phyloP scores from a whole-genome alignment of 176 grass and related monocot species.

The Pontederia crassipes region DNA sequence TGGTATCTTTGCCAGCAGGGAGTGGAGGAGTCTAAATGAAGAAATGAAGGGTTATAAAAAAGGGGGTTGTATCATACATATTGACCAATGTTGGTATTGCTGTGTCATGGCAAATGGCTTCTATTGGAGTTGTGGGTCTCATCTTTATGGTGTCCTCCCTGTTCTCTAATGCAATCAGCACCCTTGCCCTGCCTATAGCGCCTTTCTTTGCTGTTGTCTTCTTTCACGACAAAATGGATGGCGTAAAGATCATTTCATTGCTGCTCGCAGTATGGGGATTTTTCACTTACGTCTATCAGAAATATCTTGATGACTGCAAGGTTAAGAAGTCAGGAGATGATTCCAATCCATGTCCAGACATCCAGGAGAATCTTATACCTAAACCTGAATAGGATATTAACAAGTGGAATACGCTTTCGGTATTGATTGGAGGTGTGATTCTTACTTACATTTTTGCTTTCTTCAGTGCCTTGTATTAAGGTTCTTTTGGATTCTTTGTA shows the following conservation, averaged over 20 bases:
- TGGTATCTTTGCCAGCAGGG: slow-evolving; percentile 63
- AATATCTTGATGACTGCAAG: slow-evolving; percentile 62
- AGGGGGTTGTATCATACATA: slow-evolving; percentile 66
- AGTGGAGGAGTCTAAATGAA: slow-evolving; percentile 59
- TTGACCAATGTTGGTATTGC: slow-evolving; percentile 67
- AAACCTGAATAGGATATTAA: too few species aligned
- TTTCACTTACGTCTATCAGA: slow-evolving; percentile 56
- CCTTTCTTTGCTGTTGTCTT: slow-evolving; percentile 71
- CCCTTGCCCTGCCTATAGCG: slow-evolving; percentile 53
- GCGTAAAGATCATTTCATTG: slow-evolving; percentile 70
- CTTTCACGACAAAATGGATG: slow-evolving; percentile 81
- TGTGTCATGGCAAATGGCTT: slow-evolving; percentile 63
- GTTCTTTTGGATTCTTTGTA: too few species aligned
- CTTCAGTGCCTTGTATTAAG: too few species aligned
- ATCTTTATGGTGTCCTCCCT: slow-evolving; percentile 78
- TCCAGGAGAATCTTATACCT: too few species aligned
- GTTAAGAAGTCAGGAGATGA: slow-evolving; percentile 22
- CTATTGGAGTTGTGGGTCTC: slow-evolving; percentile 68
- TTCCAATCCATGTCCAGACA: too few species aligned
- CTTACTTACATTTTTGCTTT: too few species aligned
- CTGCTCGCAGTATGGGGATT: slow-evolving; percentile 75
- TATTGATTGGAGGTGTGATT: too few species aligned
- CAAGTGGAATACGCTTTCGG: too few species aligned
- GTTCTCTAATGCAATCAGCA: slow-evolving; percentile 84
- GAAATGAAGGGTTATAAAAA: slow-evolving; percentile 46